Conservation (phyloP, 208 protist species). For the Tritrichomonas foetus region DNA sequence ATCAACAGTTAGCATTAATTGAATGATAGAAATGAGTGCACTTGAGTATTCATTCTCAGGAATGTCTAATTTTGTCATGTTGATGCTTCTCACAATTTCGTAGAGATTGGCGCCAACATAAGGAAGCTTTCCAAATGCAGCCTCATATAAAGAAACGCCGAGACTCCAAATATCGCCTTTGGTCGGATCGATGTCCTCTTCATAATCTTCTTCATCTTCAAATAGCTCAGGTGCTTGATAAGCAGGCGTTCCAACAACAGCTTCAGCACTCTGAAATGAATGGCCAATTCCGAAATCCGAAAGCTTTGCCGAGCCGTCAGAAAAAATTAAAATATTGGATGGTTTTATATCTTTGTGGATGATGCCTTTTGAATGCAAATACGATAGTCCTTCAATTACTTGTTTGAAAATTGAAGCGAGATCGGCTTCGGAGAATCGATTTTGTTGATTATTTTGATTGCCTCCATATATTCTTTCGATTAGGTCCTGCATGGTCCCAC, state of each 20-base stretch:
- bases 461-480: too few species aligned
- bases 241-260: neutral
- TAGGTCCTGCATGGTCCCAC: neutral
- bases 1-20: neutral
- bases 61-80: neutral
- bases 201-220: neutral
- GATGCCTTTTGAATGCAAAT: neutral
- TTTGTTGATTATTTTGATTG: too few species aligned
- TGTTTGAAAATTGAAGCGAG: slow-evolving; percentile 1
- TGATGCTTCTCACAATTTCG: neutral
- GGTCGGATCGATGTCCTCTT: neutral
- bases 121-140: neutral
- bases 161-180: slow-evolving; percentile 29
- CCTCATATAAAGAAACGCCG: neutral
- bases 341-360: slow-evolving; percentile 16
- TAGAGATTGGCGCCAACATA: neutral
- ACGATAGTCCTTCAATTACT: neutral
- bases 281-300: slow-evolving; percentile 19
- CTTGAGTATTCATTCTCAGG: neutral
- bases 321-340: neutral
- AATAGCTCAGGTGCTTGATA: slow-evolving; percentile 31
- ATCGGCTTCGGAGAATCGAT: neutral
- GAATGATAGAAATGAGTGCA: neutral
- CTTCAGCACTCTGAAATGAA: neutral
- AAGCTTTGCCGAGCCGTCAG: neutral